Conservation (phyloP, 192 early-diverging fungal species). For the Haplosporangium gracile region DNA sequence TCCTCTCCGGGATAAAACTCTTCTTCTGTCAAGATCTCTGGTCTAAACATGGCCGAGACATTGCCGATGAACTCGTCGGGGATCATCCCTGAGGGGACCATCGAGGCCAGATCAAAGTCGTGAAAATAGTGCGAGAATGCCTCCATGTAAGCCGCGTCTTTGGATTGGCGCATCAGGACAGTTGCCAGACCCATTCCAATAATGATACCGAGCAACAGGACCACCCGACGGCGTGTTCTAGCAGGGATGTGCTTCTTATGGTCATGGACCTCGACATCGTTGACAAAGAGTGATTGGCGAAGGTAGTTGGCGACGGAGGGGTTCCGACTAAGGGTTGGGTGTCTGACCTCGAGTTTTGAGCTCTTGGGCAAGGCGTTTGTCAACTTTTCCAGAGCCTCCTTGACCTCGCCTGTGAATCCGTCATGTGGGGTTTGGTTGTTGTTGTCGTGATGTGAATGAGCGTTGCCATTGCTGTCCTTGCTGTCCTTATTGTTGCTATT, state of each 20-base stretch:
- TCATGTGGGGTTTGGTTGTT: not conserved
- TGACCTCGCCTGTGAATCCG: constrained; percentile 2
- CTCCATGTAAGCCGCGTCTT: constrained; percentile 54
- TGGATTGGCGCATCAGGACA: constrained; percentile 60
- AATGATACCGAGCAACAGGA: constrained; percentile 70
- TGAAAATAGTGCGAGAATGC: constrained; percentile 51
- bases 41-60: constrained; percentile 67
- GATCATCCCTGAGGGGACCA: constrained; percentile 74
- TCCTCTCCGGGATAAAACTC: constrained; percentile 64
- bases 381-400: constrained; percentile 30
- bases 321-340: constrained; percentile 45
- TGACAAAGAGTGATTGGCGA: constrained; percentile 35
- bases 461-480: not conserved
- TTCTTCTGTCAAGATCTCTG: constrained; percentile 61
- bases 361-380: constrained; percentile 22
- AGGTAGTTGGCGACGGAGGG: constrained; percentile 46
- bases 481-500: not conserved
- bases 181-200: constrained; percentile 66
- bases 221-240: constrained; percentile 53
- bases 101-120: constrained; percentile 75
- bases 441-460: not conserved
- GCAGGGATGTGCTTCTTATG: constrained; percentile 23
- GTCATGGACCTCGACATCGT: constrained; percentile 16
- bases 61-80: constrained; percentile 81
- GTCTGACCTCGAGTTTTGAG: constrained; percentile 27